A percentile compares a stretch with the other conserved stretches of the same genome.
phyloP scores from a whole-genome alignment of 805 yeast species.

The Ogataea pignaliae region DNA sequence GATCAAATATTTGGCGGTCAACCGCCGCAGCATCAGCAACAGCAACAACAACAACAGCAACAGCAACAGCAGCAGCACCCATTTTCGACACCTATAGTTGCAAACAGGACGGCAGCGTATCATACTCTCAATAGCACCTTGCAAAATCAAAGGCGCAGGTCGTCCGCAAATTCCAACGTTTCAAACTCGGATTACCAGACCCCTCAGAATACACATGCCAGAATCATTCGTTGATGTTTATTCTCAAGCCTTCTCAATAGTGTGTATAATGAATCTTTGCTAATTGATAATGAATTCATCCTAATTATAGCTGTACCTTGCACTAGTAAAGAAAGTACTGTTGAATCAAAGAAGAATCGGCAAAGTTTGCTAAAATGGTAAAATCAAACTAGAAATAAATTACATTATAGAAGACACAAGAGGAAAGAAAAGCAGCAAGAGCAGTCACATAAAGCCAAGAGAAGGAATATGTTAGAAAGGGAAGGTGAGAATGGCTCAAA shows the following conservation, averaged over 20 bases:
- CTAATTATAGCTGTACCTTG: too few relatives aligned
- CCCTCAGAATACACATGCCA: conserved; percentile 16
- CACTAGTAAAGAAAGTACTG: too few relatives aligned
- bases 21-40: not conserved
- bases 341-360: too few relatives aligned
- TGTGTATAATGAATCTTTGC: too few relatives aligned
- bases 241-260: not conserved
- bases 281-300: too few relatives aligned
- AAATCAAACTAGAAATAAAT: too few relatives aligned
- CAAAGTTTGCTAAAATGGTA: too few relatives aligned
- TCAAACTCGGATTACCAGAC: conserved; percentile 8
- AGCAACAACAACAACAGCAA: conserved; percentile 1
- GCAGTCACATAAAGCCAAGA: too few relatives aligned
- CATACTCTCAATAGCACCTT: conserved; percentile 9
- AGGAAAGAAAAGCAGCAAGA: too few relatives aligned
- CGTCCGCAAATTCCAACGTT: conserved; percentile 6
- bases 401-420: too few relatives aligned
- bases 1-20: not conserved
- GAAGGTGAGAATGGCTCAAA: too few relatives aligned
- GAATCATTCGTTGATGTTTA: conserved; percentile 17
- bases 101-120: conserved; percentile 12
- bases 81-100: conserved; percentile 18
- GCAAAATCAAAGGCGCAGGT: conserved; percentile 9
- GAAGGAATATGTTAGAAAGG: too few relatives aligned
- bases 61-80: conserved; percentile 5